Conservation (phyloP, 73 alveolate species). For the Tetrahymena malaccensis region DNA sequence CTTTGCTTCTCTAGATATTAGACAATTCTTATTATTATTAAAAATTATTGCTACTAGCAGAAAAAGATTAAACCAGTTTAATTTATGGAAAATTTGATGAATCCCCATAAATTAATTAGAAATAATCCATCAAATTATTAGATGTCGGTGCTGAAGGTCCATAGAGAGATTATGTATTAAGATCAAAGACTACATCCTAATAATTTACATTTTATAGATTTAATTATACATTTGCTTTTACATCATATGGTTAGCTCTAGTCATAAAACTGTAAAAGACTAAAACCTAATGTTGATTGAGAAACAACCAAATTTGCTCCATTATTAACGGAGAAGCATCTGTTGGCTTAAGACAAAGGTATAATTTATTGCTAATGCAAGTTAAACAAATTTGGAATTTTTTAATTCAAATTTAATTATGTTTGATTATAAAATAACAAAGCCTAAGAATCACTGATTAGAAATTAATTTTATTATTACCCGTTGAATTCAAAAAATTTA, state of each 20-base stretch:
- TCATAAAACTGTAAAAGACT: neutral
- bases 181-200: neutral
- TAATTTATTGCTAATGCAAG: neutral
- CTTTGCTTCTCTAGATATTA: neutral
- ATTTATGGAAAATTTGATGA: neutral
- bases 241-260: neutral
- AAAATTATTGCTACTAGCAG: neutral
- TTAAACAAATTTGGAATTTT: neutral
- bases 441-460: neutral
- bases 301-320: neutral
- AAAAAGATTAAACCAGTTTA: neutral
- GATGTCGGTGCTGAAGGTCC: neutral
- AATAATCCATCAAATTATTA: neutral
- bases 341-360: neutral
- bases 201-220: neutral
- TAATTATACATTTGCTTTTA: neutral
- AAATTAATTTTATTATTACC: neutral
- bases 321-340: neutral
- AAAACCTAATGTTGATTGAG: neutral
- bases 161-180: neutral
- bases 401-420: neutral
- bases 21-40: neutral
- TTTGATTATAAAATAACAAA: neutral
- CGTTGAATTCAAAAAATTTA: neutral
- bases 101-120: neutral